Conservation (phyloP, 257 asterid genomes). For the Primulina huaijiensis region DNA sequence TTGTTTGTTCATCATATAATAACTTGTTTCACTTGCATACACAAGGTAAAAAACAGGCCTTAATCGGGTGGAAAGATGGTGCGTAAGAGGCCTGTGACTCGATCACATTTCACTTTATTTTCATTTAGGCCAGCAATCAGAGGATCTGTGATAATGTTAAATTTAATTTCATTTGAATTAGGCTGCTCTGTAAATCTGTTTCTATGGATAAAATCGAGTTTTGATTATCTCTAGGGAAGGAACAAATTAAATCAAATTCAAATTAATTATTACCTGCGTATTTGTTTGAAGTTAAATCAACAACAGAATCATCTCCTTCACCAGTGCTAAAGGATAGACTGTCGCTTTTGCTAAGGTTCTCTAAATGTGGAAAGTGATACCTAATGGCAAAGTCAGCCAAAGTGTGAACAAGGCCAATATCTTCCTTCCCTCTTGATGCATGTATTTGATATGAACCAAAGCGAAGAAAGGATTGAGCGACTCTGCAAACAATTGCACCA, state of each 20-base stretch:
- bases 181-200: not conserved
- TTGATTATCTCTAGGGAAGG: not conserved
- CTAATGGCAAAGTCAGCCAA: constrained; percentile 82
- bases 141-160: not conserved
- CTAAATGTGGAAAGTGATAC: constrained; percentile 85
- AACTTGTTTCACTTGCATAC: not conserved
- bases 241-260: not conserved
- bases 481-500: constrained; percentile 96
- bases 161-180: not conserved
- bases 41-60: not conserved
- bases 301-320: constrained; percentile 72
- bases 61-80: not conserved
- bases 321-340: constrained; percentile 81
- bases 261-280: constrained; percentile 63
- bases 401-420: constrained; percentile 66
- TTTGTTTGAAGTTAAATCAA: constrained; percentile 94
- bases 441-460: constrained; percentile 97
- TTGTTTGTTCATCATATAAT: not conserved
- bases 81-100: not conserved
- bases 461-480: constrained; percentile 85
- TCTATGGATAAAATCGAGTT: not conserved
- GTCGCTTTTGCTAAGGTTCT: constrained; percentile 75
- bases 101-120: not conserved
- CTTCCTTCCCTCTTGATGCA: constrained; percentile 79
- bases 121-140: not conserved